Evolutionary conservation across 768 basidiomycete genomes (phyloP).

Genomic region (Amylocystis lapponica): DNA sequence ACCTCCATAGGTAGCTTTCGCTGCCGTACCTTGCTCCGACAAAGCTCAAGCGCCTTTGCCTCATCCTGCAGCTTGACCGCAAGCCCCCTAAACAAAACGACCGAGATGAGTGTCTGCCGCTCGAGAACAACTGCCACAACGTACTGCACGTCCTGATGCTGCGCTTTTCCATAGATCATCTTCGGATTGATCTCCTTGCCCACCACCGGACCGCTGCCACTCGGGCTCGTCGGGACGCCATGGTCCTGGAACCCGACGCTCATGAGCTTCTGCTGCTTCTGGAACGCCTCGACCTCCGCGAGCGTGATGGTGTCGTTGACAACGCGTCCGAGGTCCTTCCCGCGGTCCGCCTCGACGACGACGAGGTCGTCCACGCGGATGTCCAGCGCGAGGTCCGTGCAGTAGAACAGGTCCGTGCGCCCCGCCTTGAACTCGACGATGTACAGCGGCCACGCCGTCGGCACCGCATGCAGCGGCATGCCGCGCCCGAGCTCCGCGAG

Average conservation of each 20-base stretch:
- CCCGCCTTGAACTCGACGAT: constrained; percentile 99
- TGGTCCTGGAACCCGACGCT: constrained; percentile 27
- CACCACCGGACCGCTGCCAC: constrained; percentile 33
- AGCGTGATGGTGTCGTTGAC: constrained; percentile 88
- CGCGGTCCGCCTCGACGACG: constrained; percentile 95
- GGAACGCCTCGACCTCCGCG: constrained; percentile 86
- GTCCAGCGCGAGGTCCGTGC: constrained; percentile 57
- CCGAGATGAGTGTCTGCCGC: no score
- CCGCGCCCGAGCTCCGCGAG: constrained; percentile 77
- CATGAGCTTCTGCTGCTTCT: constrained; percentile 62
- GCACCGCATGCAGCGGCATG: constrained; percentile 78
- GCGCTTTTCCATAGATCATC: constrained; percentile 90
- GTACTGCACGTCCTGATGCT: constrained; percentile 75
- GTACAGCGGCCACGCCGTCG: constrained; percentile 82
- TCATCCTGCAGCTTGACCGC: constrained; percentile 87
- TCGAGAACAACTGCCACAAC: no score
- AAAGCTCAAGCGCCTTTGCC: constrained; percentile 83
- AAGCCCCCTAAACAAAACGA: constrained; percentile 64
- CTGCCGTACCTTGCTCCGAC: constrained; percentile 86
- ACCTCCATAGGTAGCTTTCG: constrained; percentile 98
- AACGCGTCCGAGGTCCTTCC: constrained; percentile 88
- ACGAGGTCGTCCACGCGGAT: constrained; percentile 88
- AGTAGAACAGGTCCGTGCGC: constrained; percentile 91
- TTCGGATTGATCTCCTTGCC: constrained; percentile 97
- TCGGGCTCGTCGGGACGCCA: constrained; percentile 46